Evolutionary conservation across 257 asterid species (phyloP).

Genomic region (Solanum virginianum): DNA sequence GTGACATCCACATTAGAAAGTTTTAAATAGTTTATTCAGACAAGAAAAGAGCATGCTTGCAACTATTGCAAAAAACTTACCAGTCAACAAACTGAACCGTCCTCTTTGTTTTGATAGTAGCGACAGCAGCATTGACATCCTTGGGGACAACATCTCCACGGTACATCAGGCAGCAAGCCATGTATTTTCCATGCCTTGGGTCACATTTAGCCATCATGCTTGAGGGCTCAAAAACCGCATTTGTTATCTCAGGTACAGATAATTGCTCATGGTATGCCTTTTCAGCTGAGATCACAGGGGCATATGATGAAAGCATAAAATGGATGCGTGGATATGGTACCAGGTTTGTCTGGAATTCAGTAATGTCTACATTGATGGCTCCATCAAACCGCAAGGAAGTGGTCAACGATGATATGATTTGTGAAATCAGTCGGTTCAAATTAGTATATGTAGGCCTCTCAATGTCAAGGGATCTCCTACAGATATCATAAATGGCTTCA

Average conservation of each 20-base stretch:
- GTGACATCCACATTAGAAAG: background rate
- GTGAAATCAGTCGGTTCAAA: constrained; percentile 77
- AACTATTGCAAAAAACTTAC: constrained; percentile 24
- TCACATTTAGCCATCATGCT: constrained; percentile 98
- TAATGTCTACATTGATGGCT: constrained; percentile 78
- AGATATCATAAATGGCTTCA: constrained; percentile 86
- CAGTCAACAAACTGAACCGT: constrained; percentile 94
- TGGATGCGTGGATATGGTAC: constrained; percentile 93
- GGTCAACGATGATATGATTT: constrained; percentile 73
- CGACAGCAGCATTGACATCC: constrained; percentile 94
- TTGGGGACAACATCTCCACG: constrained; percentile 94
- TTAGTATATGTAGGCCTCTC: constrained; percentile 91
- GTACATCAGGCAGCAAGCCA: constrained; percentile 98
- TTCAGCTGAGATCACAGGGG: constrained; percentile 84
- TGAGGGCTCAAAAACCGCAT: constrained; percentile 82
- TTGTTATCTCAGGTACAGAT: constrained; percentile 82
- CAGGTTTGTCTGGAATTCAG: constrained; percentile 90
- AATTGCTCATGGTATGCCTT: constrained; percentile 88
- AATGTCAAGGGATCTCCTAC: constrained; percentile 75
- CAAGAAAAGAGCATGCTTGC: background rate
- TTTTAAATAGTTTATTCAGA: background rate
- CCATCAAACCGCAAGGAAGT: constrained; percentile 90
- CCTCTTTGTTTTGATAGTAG: constrained; percentile 76
- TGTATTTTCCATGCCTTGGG: constrained; percentile 87
- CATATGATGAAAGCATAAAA: constrained; percentile 95